Conservation (phyloP, 2,329 filamentous ascomycete genomes). For the Emmonsiellopsis sp. region DNA sequence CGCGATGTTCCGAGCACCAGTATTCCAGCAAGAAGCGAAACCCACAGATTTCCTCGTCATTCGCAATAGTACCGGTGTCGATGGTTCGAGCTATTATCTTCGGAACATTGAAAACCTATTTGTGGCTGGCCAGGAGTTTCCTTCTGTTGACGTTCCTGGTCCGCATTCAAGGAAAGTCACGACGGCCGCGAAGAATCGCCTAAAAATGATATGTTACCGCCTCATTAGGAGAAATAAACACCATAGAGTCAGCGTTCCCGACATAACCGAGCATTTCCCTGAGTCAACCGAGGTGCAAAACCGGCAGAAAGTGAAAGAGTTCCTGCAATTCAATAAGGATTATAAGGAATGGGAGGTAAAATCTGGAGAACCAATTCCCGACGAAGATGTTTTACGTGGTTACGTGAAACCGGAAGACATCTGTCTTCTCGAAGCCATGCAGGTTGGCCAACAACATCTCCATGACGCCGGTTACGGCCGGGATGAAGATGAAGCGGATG, state of each 20-base stretch:
- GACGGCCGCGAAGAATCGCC: conserved; percentile 88
- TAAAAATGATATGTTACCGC: conserved; percentile 92
- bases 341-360: conserved; percentile 78
- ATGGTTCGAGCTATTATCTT: conserved; percentile 72
- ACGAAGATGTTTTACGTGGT: conserved; percentile 67
- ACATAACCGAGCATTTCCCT: conserved; percentile 84
- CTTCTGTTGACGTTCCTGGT: conserved; percentile 82
- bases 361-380: conserved; percentile 63
- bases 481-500: conserved; percentile 55
- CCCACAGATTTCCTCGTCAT: conserved; percentile 78
- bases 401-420: conserved; percentile 96
- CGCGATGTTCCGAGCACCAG: conserved; percentile 85
- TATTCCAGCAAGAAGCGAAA: conserved; percentile 77
- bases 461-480: conserved; percentile 80
- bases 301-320: conserved; percentile 92
- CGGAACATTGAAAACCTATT: conserved; percentile 86
- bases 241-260: conserved; percentile 61
- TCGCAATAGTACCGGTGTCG: conserved; percentile 66
- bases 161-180: conserved; percentile 93
- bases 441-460: conserved; percentile 83
- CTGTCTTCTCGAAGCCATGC: conserved; percentile 91
- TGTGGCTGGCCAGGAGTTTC: conserved; percentile 86
- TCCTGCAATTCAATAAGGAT: conserved; percentile 82
- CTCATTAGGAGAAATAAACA: conserved; percentile 69
- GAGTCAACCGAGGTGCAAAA: conserved; percentile 94